Conservation (phyloP, 441 rosid species). For the Breynia disticha region DNA sequence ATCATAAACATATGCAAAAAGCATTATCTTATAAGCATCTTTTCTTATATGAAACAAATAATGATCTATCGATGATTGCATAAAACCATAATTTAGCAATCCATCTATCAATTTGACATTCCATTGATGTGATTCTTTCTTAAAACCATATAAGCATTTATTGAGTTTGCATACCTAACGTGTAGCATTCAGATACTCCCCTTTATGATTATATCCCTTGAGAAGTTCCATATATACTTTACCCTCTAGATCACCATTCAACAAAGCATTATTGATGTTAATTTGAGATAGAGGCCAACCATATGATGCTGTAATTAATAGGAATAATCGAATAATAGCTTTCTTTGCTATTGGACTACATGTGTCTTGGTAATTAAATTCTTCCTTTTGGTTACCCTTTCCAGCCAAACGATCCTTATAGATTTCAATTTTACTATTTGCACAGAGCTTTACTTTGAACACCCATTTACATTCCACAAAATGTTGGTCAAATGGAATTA, state of each 20-base stretch:
- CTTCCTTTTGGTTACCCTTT: background rate
- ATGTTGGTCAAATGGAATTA: background rate
- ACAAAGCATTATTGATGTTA: background rate
- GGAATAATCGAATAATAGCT: background rate
- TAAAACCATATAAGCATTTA: background rate
- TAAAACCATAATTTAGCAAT: background rate
- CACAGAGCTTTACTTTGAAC: background rate
- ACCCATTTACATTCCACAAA: constrained; percentile 1
- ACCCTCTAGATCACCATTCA: background rate
- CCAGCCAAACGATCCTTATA: background rate
- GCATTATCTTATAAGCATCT: background rate
- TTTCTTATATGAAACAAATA: background rate
- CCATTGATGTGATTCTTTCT: background rate
- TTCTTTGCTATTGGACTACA: constrained; percentile 45
- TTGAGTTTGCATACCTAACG: background rate
- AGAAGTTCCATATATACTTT: background rate
- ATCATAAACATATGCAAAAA: background rate
- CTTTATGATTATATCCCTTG: background rate
- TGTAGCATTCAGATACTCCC: no score
- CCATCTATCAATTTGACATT: background rate
- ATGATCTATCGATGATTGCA: background rate
- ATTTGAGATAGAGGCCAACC: background rate
- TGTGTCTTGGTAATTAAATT: constrained; percentile 55
- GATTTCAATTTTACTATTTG: background rate
- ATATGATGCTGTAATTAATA: background rate